phyloP scores from a whole-genome alignment of 2,329 filamentous ascomycete genomes.

The Apiospora pterosperma region DNA sequence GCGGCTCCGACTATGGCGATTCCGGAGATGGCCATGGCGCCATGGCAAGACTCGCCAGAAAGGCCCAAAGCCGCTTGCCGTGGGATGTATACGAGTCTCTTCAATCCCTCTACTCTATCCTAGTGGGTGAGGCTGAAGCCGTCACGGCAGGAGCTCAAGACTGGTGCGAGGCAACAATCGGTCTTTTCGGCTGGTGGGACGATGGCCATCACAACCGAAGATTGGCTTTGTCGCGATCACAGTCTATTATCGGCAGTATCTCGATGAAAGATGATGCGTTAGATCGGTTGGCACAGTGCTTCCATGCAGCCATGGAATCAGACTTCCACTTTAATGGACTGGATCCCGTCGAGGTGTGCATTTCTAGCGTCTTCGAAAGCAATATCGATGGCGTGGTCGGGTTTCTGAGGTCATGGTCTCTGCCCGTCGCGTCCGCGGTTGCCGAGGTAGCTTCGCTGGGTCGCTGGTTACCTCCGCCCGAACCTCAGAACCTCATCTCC shows the following conservation, averaged over 20 bases:
- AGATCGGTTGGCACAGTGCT: constrained; percentile 67
- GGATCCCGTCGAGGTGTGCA: constrained; percentile 73
- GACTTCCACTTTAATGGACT: constrained; percentile 76
- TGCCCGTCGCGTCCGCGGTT: constrained; percentile 72
- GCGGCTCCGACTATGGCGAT: constrained; percentile 29
- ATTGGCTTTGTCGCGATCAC: constrained; percentile 31
- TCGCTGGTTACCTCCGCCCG: constrained; percentile 70
- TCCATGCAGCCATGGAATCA: constrained; percentile 64
- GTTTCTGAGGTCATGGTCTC: constrained; percentile 75
- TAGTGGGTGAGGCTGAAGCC: constrained; percentile 71
- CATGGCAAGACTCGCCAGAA: constrained; percentile 65
- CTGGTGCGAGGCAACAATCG: constrained; percentile 87
- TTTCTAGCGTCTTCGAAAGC: constrained; percentile 80
- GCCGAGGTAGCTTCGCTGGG: constrained; percentile 82
- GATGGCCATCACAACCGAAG: constrained; percentile 54
- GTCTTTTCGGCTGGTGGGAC: constrained; percentile 88
- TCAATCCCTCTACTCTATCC: constrained; percentile 73
- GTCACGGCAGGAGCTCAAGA: constrained; percentile 78
- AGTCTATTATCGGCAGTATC: constrained; percentile 32
- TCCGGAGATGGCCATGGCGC: constrained; percentile 43
- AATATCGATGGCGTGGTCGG: constrained; percentile 74
- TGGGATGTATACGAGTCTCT: constrained; percentile 89
- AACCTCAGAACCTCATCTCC: constrained; percentile 48
- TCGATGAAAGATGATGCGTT: constrained; percentile 65
- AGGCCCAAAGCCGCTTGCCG: constrained; percentile 81